Conservation (phyloP, 129 eudicot species). For the Flaveria sonorensis region DNA sequence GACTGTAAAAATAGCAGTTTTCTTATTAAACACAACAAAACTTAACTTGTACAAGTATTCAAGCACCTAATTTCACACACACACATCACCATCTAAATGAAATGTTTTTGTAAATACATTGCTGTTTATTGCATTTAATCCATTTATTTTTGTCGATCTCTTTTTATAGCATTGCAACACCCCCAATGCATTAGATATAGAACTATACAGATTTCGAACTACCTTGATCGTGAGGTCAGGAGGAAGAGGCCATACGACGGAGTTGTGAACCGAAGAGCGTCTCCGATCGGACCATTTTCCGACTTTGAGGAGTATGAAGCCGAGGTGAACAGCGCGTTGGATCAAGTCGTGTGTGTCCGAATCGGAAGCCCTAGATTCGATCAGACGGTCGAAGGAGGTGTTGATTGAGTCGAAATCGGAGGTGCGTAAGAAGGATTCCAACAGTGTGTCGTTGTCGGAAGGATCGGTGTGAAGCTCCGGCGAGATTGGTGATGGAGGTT, state of each 20-base stretch:
- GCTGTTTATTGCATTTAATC: too few species aligned
- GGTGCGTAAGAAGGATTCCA: too few species aligned
- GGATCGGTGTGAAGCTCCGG: constrained; percentile 15
- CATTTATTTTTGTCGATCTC: background rate
- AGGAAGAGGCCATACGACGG: too few species aligned
- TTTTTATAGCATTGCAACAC: background rate
- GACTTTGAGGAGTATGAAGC: constrained; percentile 51
- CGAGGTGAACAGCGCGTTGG: constrained; percentile 57
- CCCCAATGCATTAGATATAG: background rate
- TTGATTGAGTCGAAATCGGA: constrained; percentile 49
- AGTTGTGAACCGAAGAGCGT: too few species aligned
- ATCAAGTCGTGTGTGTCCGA: constrained; percentile 51
- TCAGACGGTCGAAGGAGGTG: constrained; percentile 49
- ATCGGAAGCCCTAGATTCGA: constrained; percentile 55
- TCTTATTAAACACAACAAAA: too few species aligned
- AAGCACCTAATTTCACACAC: too few species aligned
- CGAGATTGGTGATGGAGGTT: background rate
- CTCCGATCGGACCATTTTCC: too few species aligned
- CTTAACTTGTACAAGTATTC: too few species aligned
- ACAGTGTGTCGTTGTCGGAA: constrained; percentile 27
- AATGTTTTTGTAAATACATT: constrained; percentile 8
- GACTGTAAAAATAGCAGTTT: too few species aligned
- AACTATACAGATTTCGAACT: background rate
- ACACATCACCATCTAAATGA: too few species aligned
- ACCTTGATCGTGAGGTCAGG: constrained; percentile 76